Conservation (phyloP, 495 filamentous ascomycete genomes). For the Cercophora newfieldiana region DNA sequence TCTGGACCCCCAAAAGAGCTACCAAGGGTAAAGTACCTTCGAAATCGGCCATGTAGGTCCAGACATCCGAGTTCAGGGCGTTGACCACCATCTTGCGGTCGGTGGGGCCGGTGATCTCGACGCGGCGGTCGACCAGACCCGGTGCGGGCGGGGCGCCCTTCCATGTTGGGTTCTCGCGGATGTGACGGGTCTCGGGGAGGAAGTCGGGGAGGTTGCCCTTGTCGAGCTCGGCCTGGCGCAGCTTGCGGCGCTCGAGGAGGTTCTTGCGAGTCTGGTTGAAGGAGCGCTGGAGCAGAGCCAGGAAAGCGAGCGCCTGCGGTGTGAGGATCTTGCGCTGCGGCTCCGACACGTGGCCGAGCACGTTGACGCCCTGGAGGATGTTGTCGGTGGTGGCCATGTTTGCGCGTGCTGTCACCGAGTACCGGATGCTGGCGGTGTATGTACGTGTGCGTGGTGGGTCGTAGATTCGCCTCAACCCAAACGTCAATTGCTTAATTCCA, state of each 20-base stretch:
- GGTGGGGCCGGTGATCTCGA: constrained; percentile 98
- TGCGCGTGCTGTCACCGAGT: constrained; percentile 6
- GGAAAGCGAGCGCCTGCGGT: constrained; percentile 86
- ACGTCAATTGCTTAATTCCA: constrained; percentile 1
- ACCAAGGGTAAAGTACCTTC: constrained; percentile 61
- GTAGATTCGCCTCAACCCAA: background rate
- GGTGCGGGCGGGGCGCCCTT: constrained; percentile 91
- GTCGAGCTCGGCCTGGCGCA: constrained; percentile 93
- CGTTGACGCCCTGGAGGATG: constrained; percentile 83
- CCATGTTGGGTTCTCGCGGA: constrained; percentile 94
- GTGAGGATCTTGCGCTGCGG: constrained; percentile 87
- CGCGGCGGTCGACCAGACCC: constrained; percentile 87
- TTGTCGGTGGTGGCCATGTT: constrained; percentile 71
- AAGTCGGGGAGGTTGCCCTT: constrained; percentile 91
- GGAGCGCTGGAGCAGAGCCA: constrained; percentile 88
- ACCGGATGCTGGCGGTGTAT: background rate
- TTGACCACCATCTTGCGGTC: constrained; percentile 99
- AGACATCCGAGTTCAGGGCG: constrained; percentile 93
- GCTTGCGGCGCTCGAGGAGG: constrained; percentile 79
- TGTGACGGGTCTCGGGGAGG: constrained; percentile 92
- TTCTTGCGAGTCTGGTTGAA: constrained; percentile 91
- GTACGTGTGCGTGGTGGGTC: background rate
- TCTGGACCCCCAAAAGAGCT: background rate
- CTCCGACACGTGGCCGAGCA: constrained; percentile 76
- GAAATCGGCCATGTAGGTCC: constrained; percentile 99